Base-by-base conservation (phyloP, 805 yeast genomes). In the Barnettozyma sp. region DNA sequence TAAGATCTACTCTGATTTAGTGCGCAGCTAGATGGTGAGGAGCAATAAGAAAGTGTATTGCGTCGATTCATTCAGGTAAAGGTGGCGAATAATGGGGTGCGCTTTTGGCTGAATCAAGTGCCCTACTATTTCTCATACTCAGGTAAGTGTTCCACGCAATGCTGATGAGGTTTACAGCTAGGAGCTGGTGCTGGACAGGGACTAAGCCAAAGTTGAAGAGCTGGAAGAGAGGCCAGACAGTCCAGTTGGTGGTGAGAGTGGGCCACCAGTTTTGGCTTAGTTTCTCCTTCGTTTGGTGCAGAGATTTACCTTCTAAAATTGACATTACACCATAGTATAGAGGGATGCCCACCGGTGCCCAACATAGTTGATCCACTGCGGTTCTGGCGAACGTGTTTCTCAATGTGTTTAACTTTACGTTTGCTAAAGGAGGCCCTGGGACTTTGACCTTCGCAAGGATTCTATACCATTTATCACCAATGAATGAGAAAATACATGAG, bases 161-260 rank as follows among this genome's bases (percentile, higher is more conserved):
- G 32, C 90, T 76, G 18, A 83, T 68, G 4, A 76, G 40, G 50
- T 85, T 85, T 21, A 82, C 94, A 9, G 76, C 65, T 30, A 83
- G 49, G 30, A 88, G 57, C 25, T 94, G 70, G 47, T 71, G 73
- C 29, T 77, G 77, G 7, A 77, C 71, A 0, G 97, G 97, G 3
- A 86, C 71, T 7, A 83, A 49, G 30, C 77, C 69, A 52, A 90
- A 85, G 59, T 90, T 92, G 42, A 79, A 44, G 36, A 77, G 50
- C 59, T 92, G 97, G 43, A 92, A 82, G 0, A 74, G 58, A 0
- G 97, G 97, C 98, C 97, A 92, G 10, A 90, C 81, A 34, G 67
- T 52, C 88, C 94, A 86, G 56, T 87, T 88, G 13, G 82, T 68
- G 22, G 65, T 55, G 27, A 88, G 58, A 0, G 95, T 87, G 4